Conservation (phyloP, 2,329 filamentous ascomycete genomes). For the Aspergillus thermomutatus region DNA sequence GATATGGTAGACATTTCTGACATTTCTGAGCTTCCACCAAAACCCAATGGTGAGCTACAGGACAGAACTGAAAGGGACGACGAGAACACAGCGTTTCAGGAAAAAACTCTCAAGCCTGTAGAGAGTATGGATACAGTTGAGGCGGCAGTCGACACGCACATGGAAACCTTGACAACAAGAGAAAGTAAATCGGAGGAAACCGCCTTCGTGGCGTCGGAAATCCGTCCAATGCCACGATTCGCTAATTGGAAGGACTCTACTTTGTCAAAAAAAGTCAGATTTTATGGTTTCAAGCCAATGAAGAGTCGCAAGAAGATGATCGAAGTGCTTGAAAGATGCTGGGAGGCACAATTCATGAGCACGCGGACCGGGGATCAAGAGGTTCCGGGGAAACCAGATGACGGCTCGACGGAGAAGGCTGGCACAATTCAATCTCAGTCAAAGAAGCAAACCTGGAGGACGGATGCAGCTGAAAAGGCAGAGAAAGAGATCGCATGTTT, state of each 20-base stretch:
- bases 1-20: conserved; percentile 52
- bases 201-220: not conserved
- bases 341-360: conserved; percentile 55
- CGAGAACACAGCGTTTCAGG: not conserved
- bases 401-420: not conserved
- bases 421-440: not conserved
- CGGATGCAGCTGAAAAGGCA: not conserved
- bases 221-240: conserved; percentile 53
- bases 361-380: conserved; percentile 21
- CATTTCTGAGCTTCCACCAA: conserved; percentile 5
- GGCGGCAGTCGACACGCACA: not conserved
- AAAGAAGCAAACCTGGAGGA: conserved; percentile 1
- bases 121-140: not conserved
- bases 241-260: conserved; percentile 60
- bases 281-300: conserved; percentile 70
- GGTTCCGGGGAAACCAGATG: conserved; percentile 1
- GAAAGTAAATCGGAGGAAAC: not conserved
- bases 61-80: not conserved
- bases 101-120: not conserved
- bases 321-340: conserved; percentile 66
- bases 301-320: conserved; percentile 69
- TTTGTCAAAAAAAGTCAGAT: conserved; percentile 58
- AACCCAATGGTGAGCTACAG: not conserved
- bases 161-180: not conserved
- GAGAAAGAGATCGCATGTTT: conserved; percentile 9